These are phyloP conservation scores for Starmerella powellii DNA, from an alignment of 805 yeast species.

Conservation along the genomic window DNA sequence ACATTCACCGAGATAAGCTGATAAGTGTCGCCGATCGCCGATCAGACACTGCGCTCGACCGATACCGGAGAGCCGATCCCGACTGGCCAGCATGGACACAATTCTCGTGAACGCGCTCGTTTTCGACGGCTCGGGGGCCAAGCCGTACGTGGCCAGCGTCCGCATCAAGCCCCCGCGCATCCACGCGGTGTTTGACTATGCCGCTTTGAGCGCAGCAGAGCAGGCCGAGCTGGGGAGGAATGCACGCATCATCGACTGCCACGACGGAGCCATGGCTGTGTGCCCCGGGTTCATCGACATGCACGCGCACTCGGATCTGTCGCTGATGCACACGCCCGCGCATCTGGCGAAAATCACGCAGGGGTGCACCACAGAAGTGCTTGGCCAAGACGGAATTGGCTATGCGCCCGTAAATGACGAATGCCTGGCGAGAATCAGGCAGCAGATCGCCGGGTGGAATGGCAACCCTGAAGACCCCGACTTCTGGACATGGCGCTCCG, in stretches of 20 bases:
- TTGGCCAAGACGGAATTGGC: constrained; percentile 19
- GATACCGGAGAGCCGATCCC: too few species aligned
- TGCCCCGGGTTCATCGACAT: constrained; percentile 18
- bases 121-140: constrained; percentile 12
- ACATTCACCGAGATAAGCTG: too few species aligned
- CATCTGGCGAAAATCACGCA: constrained; percentile 17
- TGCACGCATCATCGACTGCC: constrained; percentile 9
- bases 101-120: constrained; percentile 8
- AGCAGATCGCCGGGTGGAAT: constrained; percentile 18
- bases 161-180: constrained; percentile 5
- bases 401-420: constrained; percentile 16
- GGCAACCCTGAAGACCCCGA: constrained; percentile 13
- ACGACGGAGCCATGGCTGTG: constrained; percentile 4
- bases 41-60: too few species aligned
- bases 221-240: background rate
- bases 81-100: too few species aligned
- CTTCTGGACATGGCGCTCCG: constrained; percentile 14
- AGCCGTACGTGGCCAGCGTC: constrained; percentile 5
- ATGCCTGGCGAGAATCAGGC: constrained; percentile 11
- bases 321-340: constrained; percentile 14
- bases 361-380: constrained; percentile 18
- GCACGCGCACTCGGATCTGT: constrained; percentile 18
- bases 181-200: background rate
- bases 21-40: too few species aligned
- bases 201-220: background rate